These are phyloP conservation scores for Globisporangium perplexum DNA, from an alignment of 352 stramenopile species.

Conservation along the genomic window DNA sequence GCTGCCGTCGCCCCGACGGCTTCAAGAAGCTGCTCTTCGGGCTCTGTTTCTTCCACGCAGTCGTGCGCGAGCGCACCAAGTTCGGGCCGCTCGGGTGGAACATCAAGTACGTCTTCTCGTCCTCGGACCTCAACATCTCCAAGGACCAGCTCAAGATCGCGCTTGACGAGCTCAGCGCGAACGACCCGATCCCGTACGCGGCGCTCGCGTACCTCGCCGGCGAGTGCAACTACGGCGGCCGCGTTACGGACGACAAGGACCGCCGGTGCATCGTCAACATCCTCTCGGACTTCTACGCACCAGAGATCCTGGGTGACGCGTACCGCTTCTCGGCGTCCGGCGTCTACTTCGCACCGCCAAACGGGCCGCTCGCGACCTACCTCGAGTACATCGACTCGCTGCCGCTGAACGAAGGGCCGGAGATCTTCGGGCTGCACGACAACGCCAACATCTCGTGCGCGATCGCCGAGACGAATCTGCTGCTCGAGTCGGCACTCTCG, in stretches of 20 bases:
- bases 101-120: constrained; percentile 88
- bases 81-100: constrained; percentile 86
- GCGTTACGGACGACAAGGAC: constrained; percentile 94
- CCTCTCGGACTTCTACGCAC: constrained; percentile 80
- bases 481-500: constrained; percentile 87
- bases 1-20: constrained; percentile 42
- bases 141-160: constrained; percentile 85
- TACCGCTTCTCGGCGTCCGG: constrained; percentile 85
- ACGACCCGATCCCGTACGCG: constrained; percentile 84
- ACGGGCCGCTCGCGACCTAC: constrained; percentile 42
- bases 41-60: constrained; percentile 92
- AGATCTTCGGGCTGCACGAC: constrained; percentile 84
- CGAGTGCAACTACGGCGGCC: constrained; percentile 94
- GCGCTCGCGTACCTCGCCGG: constrained; percentile 89
- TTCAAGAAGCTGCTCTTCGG: constrained; percentile 87
- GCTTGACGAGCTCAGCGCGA: constrained; percentile 55
- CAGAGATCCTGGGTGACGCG: constrained; percentile 61
- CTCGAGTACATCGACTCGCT: constrained; percentile 80
- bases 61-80: constrained; percentile 82
- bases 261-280: constrained; percentile 83
- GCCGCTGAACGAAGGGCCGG: constrained; percentile 79
- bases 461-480: constrained; percentile 78
- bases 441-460: constrained; percentile 89
- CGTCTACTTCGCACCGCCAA: constrained; percentile 67
- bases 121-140: constrained; percentile 78